Evolutionary conservation across 768 basidiomycete genomes (phyloP).

Genomic region (Austroboletus eburneus): DNA sequence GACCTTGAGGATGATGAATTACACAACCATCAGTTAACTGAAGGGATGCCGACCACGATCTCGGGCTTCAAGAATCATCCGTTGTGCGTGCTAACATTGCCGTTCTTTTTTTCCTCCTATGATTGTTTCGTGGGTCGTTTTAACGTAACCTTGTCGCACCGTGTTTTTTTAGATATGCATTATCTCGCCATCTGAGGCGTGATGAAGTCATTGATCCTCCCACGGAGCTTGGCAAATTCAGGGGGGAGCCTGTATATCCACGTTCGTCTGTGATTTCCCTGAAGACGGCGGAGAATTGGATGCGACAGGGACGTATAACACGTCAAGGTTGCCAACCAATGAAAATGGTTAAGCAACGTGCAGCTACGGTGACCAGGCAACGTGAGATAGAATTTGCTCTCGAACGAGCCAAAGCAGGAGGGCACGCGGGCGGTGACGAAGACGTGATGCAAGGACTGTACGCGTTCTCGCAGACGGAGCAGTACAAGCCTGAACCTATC

Average conservation of each 20-base stretch:
- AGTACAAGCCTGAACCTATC: constrained; percentile 75
- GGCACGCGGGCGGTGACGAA: constrained; percentile 39
- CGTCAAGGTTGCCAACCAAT: constrained; percentile 75
- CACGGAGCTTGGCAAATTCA: constrained; percentile 85
- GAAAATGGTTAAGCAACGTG: constrained; percentile 84
- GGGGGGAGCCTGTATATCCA: constrained; percentile 88
- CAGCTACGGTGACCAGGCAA: constrained; percentile 72
- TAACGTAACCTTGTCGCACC: constrained; percentile 2
- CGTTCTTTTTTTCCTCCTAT: constrained; percentile 22
- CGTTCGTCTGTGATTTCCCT: constrained; percentile 79
- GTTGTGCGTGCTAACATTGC: constrained; percentile 41
- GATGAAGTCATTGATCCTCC: constrained; percentile 82
- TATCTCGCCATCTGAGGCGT: constrained; percentile 82
- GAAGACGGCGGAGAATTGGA: constrained; percentile 93
- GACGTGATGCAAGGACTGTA: constrained; percentile 87
- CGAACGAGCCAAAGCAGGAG: constrained; percentile 35
- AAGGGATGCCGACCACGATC: constrained; percentile 91
- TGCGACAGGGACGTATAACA: constrained; percentile 77
- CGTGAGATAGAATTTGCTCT: constrained; percentile 65
- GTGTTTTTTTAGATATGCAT: constrained; percentile 57
- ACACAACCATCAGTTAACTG: constrained; percentile 66
- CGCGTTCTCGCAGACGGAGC: constrained; percentile 77
- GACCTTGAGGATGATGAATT: constrained; percentile 92
- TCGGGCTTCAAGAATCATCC: constrained; percentile 96
- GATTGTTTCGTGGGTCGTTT: constrained; percentile 2